Conservation (phyloP, 148 eudicot species). For the Rhododendron griersonianum region DNA sequence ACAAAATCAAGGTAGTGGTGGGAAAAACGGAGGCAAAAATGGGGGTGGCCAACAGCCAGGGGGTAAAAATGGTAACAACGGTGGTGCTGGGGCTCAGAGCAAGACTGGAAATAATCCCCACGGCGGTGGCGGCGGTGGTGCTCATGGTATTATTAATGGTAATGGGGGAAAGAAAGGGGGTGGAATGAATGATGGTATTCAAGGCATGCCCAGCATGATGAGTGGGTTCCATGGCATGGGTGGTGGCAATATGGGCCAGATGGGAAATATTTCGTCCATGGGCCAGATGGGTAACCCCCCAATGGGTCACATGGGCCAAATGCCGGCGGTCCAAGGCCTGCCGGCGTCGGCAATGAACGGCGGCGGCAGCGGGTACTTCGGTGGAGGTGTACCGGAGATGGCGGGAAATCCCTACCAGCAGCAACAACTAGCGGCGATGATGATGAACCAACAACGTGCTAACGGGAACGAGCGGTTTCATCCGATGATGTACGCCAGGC, state of each 20-base stretch:
- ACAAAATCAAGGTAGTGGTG: slow-evolving; percentile 19
- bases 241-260: slow-evolving; percentile 45
- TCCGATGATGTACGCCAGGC: slow-evolving; percentile 94
- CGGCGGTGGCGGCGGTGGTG: slow-evolving; percentile 39
- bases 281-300: slow-evolving; percentile 57
- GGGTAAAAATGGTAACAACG: slow-evolving; percentile 22
- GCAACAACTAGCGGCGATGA: slow-evolving; percentile 43
- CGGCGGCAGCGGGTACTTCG: slow-evolving; percentile 34
- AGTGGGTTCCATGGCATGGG: slow-evolving; percentile 35
- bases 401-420: slow-evolving; percentile 56
- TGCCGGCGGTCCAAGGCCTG: slow-evolving; percentile 67
- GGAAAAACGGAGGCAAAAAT: slow-evolving; percentile 36
- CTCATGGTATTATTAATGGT: slow-evolving; percentile 39
- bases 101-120: slow-evolving; percentile 37
- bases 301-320: slow-evolving; percentile 69
- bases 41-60: slow-evolving; percentile 20
- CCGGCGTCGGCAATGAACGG: slow-evolving; percentile 43
- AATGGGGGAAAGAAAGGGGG: slow-evolving; percentile 6
- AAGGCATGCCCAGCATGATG: slow-evolving; percentile 31
- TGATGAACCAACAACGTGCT: slow-evolving; percentile 93
- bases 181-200: slow-evolving; percentile 36
- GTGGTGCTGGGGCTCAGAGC: slow-evolving; percentile 33
- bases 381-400: slow-evolving; percentile 52
- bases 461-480: slow-evolving; percentile 80
- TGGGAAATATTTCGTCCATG: slow-evolving; percentile 17